Percentiles rank a stretch among this genome's conserved stretches.
Evolutionary conservation across 352 stramenopile species (phyloP).

Genomic region (Phytophthora vignae): DNA sequence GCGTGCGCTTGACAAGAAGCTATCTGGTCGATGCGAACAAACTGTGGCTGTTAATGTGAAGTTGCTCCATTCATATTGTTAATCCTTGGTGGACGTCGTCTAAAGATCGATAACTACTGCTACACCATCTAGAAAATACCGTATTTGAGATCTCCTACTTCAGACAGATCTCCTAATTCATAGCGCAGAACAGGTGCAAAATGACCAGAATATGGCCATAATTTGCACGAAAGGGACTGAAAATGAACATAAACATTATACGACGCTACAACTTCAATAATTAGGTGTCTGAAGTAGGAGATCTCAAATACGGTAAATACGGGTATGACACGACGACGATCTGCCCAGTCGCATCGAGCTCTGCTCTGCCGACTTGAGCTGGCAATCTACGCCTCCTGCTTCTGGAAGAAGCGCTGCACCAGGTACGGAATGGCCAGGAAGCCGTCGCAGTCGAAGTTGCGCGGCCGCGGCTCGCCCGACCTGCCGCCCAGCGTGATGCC

Average conservation of each 20-base stretch:
- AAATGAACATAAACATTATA: too few species aligned
- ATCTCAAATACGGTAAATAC: too few species aligned
- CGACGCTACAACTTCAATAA: too few species aligned
- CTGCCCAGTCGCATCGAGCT: not conserved
- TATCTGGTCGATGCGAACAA: not conserved
- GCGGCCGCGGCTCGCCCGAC: conserved; percentile 28
- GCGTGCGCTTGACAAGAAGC: too few species aligned
- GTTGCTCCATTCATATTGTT: conserved; percentile 1
- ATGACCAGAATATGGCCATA: too few species aligned
- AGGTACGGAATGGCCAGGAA: conserved; percentile 54
- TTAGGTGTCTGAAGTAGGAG: too few species aligned
- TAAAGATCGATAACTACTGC: not conserved
- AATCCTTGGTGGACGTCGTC: not conserved
- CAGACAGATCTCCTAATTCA: too few species aligned
- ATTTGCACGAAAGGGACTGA: too few species aligned
- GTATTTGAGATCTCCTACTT: too few species aligned
- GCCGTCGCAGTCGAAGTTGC: conserved; percentile 43
- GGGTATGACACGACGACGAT: conserved; percentile 12
- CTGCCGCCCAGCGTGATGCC: conserved; percentile 44
- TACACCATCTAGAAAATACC: conserved; percentile 12
- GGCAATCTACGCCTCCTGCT: conserved; percentile 19
- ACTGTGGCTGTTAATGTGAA: not conserved
- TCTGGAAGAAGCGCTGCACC: conserved; percentile 53
- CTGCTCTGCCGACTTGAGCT: not conserved
- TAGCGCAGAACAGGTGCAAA: too few species aligned